These are phyloP conservation scores for Clohesyomyces aquaticus DNA, from an alignment of 495 filamentous ascomycete species.

Conservation along the genomic window DNA sequence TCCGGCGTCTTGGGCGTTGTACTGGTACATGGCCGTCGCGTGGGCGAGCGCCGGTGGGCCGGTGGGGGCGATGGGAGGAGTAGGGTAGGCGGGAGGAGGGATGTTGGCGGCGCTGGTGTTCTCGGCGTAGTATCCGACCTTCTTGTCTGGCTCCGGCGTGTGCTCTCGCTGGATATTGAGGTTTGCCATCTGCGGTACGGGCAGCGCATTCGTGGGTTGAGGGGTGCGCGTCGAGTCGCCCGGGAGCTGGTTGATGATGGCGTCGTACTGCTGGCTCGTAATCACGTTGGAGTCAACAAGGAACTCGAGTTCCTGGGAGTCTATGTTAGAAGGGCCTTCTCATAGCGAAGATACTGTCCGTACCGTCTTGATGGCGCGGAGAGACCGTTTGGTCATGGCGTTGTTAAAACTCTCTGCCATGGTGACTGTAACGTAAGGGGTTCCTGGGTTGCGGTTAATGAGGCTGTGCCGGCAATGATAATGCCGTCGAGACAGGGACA, in stretches of 20 bases:
- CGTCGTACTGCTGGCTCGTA: conserved; percentile 67
- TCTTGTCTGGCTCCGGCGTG: conserved; percentile 54
- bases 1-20: conserved; percentile 73
- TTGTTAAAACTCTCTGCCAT: conserved; percentile 44
- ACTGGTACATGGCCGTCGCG: conserved; percentile 83
- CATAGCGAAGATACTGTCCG: conserved; percentile 37
- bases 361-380: conserved; percentile 84
- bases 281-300: conserved; percentile 80
- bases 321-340: conserved; percentile 3
- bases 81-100: conserved; percentile 59
- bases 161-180: conserved; percentile 56
- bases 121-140: conserved; percentile 52
- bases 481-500: neutral
- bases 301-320: conserved; percentile 83
- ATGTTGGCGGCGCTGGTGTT: conserved; percentile 51
- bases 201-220: conserved; percentile 51
- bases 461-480: neutral
- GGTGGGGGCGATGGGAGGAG: conserved; percentile 53
- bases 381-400: conserved; percentile 74
- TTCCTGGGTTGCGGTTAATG: neutral
- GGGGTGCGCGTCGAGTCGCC: conserved; percentile 53
- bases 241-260: conserved; percentile 74
- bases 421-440: conserved; percentile 13
- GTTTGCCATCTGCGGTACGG: conserved; percentile 47
- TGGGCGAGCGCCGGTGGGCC: conserved; percentile 65